Evolutionary conservation across 495 filamentous ascomycete genomes (phyloP).

Genomic region (Penicillium herquei): DNA sequence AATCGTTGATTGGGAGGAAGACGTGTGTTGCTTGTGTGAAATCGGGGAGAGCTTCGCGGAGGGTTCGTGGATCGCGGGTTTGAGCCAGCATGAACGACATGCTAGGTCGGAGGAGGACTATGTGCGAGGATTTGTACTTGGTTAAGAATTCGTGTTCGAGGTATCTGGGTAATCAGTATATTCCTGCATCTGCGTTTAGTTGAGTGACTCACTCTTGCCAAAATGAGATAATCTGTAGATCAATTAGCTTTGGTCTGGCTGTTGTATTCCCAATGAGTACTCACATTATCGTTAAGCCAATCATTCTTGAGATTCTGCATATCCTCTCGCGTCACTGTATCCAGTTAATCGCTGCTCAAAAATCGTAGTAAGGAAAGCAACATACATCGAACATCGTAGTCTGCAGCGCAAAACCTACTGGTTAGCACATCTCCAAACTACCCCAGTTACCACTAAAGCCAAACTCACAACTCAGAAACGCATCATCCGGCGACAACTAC

Average conservation of each 20-base stretch:
- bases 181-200: background rate
- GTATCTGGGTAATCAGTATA: constrained; percentile 52
- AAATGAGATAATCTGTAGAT: constrained; percentile 70
- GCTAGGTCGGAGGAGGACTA: constrained; percentile 86
- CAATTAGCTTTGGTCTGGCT: constrained; percentile 13
- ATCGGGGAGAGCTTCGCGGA: constrained; percentile 56
- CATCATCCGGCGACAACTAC: constrained; percentile 67
- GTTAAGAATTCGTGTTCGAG: constrained; percentile 84
- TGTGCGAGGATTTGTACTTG: constrained; percentile 73
- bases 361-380: background rate
- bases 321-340: constrained; percentile 75
- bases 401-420: constrained; percentile 32
- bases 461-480: constrained; percentile 68
- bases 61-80: constrained; percentile 69
- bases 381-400: constrained; percentile 71
- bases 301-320: constrained; percentile 83
- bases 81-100: constrained; percentile 94
- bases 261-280: constrained; percentile 20
- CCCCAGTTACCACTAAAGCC: too few relatives aligned
- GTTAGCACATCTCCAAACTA: constrained; percentile 11
- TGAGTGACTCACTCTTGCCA: constrained; percentile 82
- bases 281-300: constrained; percentile 98
- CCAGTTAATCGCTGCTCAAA: constrained; percentile 11
- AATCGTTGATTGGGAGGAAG: constrained; percentile 96
- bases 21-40: constrained; percentile 85